Evolutionary conservation across 768 basidiomycete species (phyloP).

Genomic region (Clavaria fumosa): DNA sequence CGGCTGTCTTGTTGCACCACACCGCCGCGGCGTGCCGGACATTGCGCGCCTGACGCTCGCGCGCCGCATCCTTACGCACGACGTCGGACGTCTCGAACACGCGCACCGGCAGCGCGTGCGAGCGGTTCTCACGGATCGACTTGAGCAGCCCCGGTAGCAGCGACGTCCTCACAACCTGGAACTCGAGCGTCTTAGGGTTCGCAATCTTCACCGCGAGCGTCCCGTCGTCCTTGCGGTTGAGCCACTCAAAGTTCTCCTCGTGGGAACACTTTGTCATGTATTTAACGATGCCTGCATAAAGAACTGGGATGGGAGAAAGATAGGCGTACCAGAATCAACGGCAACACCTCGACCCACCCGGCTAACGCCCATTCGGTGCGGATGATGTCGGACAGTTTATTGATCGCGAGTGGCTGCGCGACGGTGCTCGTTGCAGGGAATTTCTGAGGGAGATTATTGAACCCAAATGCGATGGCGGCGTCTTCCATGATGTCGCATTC

Average conservation of each 20-base stretch:
- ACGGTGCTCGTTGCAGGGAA: conserved; percentile 94
- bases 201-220: conserved; percentile 78
- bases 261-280: conserved; percentile 72
- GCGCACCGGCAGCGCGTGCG: conserved; percentile 80
- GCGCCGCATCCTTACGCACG: conserved; percentile 65
- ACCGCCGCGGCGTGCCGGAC: conserved; percentile 78
- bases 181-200: conserved; percentile 95
- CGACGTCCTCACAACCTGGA: conserved; percentile 94
- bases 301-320: background rate
- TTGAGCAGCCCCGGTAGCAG: conserved; percentile 93
- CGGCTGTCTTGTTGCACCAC: conserved; percentile 94
- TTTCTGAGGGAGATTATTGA: conserved; percentile 85
- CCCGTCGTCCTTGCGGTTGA: conserved; percentile 77
- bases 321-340: conserved; percentile 71
- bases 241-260: conserved; percentile 92
- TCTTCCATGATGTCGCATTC: conserved; percentile 99
- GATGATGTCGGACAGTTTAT: conserved; percentile 79
- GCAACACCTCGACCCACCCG: conserved; percentile 92
- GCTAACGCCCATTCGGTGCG: conserved; percentile 86
- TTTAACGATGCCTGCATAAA: conserved; percentile 3
- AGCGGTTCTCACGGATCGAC: conserved; percentile 91
- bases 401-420: conserved; percentile 80
- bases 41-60: conserved; percentile 80
- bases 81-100: conserved; percentile 93
- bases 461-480: conserved; percentile 93